phyloP scores from a whole-genome alignment of 306 rosid genomes.

The Corylus avellana region DNA sequence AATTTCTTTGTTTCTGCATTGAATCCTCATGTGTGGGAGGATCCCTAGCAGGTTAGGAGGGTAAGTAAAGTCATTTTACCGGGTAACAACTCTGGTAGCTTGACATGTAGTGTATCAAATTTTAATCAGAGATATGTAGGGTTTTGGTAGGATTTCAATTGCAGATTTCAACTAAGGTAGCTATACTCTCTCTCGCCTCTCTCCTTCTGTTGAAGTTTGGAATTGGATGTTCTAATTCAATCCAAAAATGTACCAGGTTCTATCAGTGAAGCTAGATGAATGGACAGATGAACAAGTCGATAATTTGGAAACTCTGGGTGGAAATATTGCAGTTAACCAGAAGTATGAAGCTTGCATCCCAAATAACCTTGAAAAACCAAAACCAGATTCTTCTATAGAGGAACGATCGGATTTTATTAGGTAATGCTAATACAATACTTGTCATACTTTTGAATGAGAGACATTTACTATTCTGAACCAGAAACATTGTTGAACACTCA shows the following conservation, averaged over 20 bases:
- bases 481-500: conserved; percentile 39
- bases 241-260: conserved; percentile 55
- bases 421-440: conserved; percentile 38
- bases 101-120: too few species aligned
- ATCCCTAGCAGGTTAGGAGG: neutral
- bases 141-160: neutral
- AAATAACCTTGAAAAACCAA: conserved; percentile 52
- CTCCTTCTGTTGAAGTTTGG: neutral
- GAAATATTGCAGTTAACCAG: conserved; percentile 62
- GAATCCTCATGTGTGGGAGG: too few species aligned
- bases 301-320: conserved; percentile 61
- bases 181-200: conserved; percentile 9
- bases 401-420: conserved; percentile 79
- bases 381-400: conserved; percentile 68
- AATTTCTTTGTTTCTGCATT: too few species aligned
- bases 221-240: conserved; percentile 21
- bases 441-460: conserved; percentile 1
- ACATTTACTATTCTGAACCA: conserved; percentile 16
- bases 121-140: too few species aligned
- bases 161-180: neutral
- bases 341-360: conserved; percentile 81
- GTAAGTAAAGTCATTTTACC: neutral
- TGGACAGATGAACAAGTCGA: conserved; percentile 87
- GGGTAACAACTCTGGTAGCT: neutral
- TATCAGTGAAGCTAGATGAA: conserved; percentile 83